These are phyloP conservation scores for Pseudogymnoascus verrucosus DNA, from an alignment of 2,329 filamentous ascomycete species.

Conservation along the genomic window DNA sequence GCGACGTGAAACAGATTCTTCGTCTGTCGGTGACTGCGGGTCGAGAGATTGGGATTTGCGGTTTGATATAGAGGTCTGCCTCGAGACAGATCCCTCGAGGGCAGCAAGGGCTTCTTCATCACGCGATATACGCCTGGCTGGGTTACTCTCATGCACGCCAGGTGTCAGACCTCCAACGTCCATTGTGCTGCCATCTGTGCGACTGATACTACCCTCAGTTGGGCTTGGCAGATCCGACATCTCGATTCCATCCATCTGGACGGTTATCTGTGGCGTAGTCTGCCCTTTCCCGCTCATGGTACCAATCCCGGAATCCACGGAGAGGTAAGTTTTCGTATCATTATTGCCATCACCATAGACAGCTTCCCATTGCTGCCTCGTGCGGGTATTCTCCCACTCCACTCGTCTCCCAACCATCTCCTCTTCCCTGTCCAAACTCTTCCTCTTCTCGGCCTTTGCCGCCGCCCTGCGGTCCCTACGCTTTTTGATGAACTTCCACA, in stretches of 20 bases:
- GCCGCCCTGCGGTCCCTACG: constrained; percentile 46
- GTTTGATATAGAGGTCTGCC: neutral
- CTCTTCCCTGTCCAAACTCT: constrained; percentile 56
- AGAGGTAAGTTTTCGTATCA: constrained; percentile 9
- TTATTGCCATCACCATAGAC: constrained; percentile 40
- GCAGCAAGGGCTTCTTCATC: constrained; percentile 13
- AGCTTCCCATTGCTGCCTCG: constrained; percentile 67
- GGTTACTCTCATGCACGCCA: constrained; percentile 9
- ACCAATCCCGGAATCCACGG: constrained; percentile 25
- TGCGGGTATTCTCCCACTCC: constrained; percentile 52
- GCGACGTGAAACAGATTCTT: neutral
- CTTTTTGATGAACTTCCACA: constrained; percentile 75
- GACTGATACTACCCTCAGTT: neutral
- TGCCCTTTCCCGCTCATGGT: constrained; percentile 41
- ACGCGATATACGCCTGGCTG: neutral
- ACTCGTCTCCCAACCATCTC: constrained; percentile 60
- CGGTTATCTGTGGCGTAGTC: constrained; percentile 24
- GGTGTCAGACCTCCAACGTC: constrained; percentile 6
- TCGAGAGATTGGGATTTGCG: neutral
- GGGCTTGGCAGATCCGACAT: constrained; percentile 39
- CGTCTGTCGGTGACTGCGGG: neutral
- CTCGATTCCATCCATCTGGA: constrained; percentile 43
- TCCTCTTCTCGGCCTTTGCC: constrained; percentile 40
- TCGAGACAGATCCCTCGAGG: constrained; percentile 18
- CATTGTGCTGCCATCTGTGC: neutral